phyloP scores from a whole-genome alignment of 148 eudicot genomes.

The Tetragonia tetragonoides region DNA sequence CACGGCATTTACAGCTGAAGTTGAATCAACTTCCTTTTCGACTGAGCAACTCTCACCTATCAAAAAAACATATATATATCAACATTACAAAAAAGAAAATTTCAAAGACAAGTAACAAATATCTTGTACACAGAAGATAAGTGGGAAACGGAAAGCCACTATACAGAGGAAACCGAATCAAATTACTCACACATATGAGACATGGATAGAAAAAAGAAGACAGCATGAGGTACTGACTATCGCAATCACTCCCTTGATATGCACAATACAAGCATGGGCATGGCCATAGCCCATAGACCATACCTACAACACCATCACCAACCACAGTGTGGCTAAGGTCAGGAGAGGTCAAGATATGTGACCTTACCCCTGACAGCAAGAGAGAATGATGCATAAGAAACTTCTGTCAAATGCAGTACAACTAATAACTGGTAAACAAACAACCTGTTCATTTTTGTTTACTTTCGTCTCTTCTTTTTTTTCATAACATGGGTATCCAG shows the following conservation, averaged over 20 bases:
- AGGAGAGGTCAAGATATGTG: neutral
- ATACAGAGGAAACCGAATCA: neutral
- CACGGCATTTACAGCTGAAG: conserved; percentile 75
- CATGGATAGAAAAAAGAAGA: neutral
- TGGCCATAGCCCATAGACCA: too few relatives aligned
- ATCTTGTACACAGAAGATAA: too few relatives aligned
- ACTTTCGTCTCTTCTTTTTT: too few relatives aligned
- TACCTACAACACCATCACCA: too few relatives aligned
- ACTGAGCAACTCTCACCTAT: conserved; percentile 99
- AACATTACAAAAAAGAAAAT: conserved; percentile 2
- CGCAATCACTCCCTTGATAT: too few relatives aligned
- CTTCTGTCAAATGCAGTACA: too few relatives aligned
- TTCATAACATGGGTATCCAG: too few relatives aligned
- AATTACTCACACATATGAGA: neutral
- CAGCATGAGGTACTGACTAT: neutral
- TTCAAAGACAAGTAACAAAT: neutral
- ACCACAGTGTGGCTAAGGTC: neutral
- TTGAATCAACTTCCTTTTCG: conserved; percentile 81
- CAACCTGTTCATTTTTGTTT: too few relatives aligned
- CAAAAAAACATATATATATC: conserved; percentile 21
- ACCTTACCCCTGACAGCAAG: neutral
- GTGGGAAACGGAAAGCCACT: conserved; percentile 7
- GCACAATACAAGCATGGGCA: too few relatives aligned
- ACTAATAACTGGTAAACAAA: too few relatives aligned
- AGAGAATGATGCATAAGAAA: neutral